phyloP scores from a whole-genome alignment of 2,329 filamentous ascomycete genomes.

The Teratosphaeria zuluensis region DNA sequence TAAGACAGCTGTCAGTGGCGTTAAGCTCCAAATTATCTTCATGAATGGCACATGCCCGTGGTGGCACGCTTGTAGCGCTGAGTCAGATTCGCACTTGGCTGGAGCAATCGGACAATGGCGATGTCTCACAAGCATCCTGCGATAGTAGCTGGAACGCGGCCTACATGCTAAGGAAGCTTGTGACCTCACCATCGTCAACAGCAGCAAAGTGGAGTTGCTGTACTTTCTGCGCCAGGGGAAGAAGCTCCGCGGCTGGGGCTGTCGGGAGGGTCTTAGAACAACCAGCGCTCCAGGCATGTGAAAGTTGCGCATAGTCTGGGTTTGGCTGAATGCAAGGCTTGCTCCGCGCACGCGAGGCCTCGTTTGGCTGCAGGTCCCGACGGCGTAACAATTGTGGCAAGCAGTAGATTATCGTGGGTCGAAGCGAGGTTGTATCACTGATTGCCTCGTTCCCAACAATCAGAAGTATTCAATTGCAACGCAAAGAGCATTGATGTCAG shows the following conservation, averaged over 20 bases:
- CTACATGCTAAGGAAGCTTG: not conserved
- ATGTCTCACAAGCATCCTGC: not conserved
- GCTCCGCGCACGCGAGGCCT: not conserved
- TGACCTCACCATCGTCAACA: not conserved
- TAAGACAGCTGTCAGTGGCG: not conserved
- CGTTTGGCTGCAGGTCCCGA: not conserved
- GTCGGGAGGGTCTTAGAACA: not conserved
- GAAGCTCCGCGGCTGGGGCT: slow-evolving; percentile 2
- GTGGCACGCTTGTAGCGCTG: not conserved
- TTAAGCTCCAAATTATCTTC: not conserved
- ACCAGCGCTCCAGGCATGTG: not conserved
- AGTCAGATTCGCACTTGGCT: not conserved
- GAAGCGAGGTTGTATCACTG: not conserved
- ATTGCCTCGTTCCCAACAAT: not conserved
- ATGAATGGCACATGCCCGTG: not conserved
- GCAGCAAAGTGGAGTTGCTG: not conserved
- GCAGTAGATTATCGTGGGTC: not conserved
- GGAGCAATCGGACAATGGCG: not conserved
- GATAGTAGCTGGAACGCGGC: not conserved
- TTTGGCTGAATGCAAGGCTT: not conserved
- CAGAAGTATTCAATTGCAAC: not conserved
- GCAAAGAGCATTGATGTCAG: not conserved
- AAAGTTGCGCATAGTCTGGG: not conserved
- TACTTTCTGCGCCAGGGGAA: slow-evolving; percentile 2
- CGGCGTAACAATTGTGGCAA: not conserved